A percentile compares a stretch with the other conserved stretches of the same genome.
Conservation (phyloP, 2,329 filamentous ascomycete species). For the Xylaria sp. region DNA sequence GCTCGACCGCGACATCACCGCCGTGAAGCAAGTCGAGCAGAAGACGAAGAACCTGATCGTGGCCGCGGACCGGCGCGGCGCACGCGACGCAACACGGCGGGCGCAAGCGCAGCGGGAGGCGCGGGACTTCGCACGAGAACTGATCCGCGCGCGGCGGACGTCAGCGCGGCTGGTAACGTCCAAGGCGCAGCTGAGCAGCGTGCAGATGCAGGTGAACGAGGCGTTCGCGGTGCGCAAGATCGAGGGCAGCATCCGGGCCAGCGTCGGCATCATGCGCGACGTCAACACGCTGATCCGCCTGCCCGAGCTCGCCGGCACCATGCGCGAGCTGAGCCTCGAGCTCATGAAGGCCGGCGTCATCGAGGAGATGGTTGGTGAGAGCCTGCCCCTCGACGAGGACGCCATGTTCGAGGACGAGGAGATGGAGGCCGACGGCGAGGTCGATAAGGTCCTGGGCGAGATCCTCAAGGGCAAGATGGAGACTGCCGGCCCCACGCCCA, state of each 20-base stretch:
- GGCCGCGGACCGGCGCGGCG: constrained; percentile 81
- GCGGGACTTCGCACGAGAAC: constrained; percentile 87
- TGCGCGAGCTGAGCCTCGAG: constrained; percentile 88
- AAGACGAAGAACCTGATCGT: constrained; percentile 90
- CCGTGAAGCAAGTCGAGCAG: constrained; percentile 80
- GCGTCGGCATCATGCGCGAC: constrained; percentile 95
- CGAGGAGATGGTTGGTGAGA: constrained; percentile 95
- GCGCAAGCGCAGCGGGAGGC: constrained; percentile 84
- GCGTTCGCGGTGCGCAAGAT: constrained; percentile 96
- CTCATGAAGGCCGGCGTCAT: constrained; percentile 95
- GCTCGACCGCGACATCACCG: constrained; percentile 89
- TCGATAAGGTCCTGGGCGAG: constrained; percentile 93
- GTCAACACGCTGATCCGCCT: constrained; percentile 87
- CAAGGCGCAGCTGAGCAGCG: constrained; percentile 90
- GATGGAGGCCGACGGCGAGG: constrained; percentile 80
- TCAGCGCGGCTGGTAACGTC: constrained; percentile 80
- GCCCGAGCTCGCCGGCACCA: constrained; percentile 88
- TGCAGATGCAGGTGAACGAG: constrained; percentile 98
- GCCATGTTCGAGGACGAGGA: constrained; percentile 78
- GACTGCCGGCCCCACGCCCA: constrained; percentile 67
- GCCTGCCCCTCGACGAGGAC: constrained; percentile 78
- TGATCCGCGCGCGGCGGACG: constrained; percentile 84
- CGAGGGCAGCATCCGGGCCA: constrained; percentile 87
- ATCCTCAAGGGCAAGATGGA: constrained; percentile 85
- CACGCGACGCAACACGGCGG: constrained; percentile 81